Percentiles rank a stretch among this genome's conserved stretches.
Evolutionary conservation across 345 rosid species (phyloP).

Genomic region (Dovyalis caffra): DNA sequence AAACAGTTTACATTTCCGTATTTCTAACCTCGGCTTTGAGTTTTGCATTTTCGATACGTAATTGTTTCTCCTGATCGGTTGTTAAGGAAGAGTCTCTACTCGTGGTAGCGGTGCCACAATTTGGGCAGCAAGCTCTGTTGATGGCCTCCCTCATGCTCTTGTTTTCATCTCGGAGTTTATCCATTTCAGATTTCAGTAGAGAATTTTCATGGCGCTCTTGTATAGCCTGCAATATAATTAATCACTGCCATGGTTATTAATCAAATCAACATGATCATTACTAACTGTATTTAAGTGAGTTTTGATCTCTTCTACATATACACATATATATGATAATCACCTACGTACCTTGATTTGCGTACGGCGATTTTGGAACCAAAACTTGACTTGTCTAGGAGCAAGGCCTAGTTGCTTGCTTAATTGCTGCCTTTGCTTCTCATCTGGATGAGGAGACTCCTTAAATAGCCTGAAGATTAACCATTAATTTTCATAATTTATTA

Average conservation of each 20-base stretch:
- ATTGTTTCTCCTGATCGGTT: conserved; percentile 52
- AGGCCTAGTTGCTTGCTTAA: conserved; percentile 90
- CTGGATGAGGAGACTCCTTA: conserved; percentile 98
- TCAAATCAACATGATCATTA: not conserved
- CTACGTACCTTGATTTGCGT: conserved; percentile 80
- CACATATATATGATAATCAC: not conserved
- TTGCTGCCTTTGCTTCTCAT: conserved; percentile 96
- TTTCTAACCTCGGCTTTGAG: conserved; percentile 70
- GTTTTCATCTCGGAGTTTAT: conserved; percentile 80
- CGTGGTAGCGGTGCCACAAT: conserved; percentile 66
- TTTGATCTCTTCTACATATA: not conserved
- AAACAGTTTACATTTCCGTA: not conserved
- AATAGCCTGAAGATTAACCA: conserved; percentile 52
- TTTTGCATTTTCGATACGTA: conserved; percentile 82
- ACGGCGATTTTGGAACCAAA: conserved; percentile 99
- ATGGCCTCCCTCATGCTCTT: conserved; percentile 82
- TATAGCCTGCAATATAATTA: conserved; percentile 53
- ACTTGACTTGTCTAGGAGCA: conserved; percentile 96
- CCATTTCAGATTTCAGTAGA: conserved; percentile 74
- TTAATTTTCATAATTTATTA: not conserved
- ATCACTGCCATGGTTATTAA: not conserved
- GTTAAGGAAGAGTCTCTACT: conserved; percentile 45
- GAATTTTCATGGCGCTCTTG: conserved; percentile 98
- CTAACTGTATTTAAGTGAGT: not conserved
- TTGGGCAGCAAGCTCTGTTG: conserved; percentile 74